These are phyloP conservation scores for Cenococcum geophilum DNA, from an alignment of 495 filamentous ascomycete genomes.

Conservation along the genomic window DNA sequence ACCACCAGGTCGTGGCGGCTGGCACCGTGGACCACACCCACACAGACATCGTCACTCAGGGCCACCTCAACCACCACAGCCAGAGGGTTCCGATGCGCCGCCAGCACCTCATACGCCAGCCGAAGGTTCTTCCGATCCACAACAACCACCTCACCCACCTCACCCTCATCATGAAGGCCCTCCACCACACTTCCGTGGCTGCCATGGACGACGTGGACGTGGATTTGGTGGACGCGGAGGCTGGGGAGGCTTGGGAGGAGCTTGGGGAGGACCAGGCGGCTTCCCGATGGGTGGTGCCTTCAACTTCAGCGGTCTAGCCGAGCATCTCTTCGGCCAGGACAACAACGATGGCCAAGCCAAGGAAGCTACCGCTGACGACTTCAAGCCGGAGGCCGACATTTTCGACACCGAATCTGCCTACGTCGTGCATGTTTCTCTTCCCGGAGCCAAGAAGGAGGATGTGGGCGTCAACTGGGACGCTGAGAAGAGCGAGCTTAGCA, in stretches of 20 bases:
- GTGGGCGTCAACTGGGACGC: constrained; percentile 69
- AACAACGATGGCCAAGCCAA: constrained; percentile 16
- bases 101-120: constrained; percentile 10
- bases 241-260: constrained; percentile 27
- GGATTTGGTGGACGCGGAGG: constrained; percentile 10
- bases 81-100: constrained; percentile 1
- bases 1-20: constrained; percentile 21
- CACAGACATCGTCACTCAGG: constrained; percentile 15
- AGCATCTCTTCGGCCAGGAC: constrained; percentile 29
- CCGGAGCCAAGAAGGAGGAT: constrained; percentile 73
- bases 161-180: constrained; percentile 4
- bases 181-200: constrained; percentile 5
- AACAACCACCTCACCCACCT: not conserved
- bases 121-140: not conserved
- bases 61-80: constrained; percentile 12
- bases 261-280: constrained; percentile 42
- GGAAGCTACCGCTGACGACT: constrained; percentile 41
- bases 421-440: constrained; percentile 64
- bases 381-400: constrained; percentile 62
- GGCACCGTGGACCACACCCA: constrained; percentile 14
- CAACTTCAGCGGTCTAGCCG: constrained; percentile 23
- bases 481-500: constrained; percentile 55
- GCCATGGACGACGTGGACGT: constrained; percentile 14
- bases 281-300: constrained; percentile 27
- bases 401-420: constrained; percentile 61